A percentile compares a stretch with the other conserved stretches of the same genome.
Conservation (phyloP, 306 rosid species). For the Acacia acuminata region DNA sequence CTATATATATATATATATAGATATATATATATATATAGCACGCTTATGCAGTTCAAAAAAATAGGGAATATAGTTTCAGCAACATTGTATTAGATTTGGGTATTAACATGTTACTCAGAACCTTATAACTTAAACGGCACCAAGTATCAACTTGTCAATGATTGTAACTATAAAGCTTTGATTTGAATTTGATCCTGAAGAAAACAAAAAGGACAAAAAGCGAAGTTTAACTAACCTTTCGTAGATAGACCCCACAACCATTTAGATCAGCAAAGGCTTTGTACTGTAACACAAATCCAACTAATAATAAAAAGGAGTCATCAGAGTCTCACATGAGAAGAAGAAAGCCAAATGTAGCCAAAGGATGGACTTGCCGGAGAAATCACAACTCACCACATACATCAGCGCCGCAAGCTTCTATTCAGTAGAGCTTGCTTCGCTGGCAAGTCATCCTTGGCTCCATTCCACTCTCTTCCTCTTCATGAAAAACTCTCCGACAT, state of each 20-base stretch:
- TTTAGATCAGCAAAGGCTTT: neutral
- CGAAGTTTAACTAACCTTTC: too few relatives aligned
- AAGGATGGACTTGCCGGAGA: slow-evolving; percentile 34
- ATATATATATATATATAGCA: too few relatives aligned
- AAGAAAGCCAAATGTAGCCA: slow-evolving; percentile 40
- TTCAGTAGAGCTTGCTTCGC: neutral
- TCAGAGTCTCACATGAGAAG: slow-evolving; percentile 32
- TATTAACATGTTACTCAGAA: too few relatives aligned
- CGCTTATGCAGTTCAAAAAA: too few relatives aligned
- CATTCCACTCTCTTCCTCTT: slow-evolving; percentile 43
- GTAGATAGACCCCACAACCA: neutral
- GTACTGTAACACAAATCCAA: neutral
- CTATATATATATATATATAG: too few relatives aligned
- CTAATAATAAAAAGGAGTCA: neutral
- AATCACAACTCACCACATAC: neutral
- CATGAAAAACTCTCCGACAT: slow-evolving; percentile 42
- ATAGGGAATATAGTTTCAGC: too few relatives aligned
- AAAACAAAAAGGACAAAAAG: too few relatives aligned
- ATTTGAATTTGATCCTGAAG: too few relatives aligned
- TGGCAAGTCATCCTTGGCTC: slow-evolving; percentile 59
- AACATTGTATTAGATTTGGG: too few relatives aligned
- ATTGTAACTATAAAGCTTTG: too few relatives aligned
- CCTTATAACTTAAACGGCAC: too few relatives aligned
- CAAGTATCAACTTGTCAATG: too few relatives aligned
- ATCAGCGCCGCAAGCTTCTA: neutral